phyloP scores from a whole-genome alignment of 345 rosid genomes.

The Lepidium didymum region DNA sequence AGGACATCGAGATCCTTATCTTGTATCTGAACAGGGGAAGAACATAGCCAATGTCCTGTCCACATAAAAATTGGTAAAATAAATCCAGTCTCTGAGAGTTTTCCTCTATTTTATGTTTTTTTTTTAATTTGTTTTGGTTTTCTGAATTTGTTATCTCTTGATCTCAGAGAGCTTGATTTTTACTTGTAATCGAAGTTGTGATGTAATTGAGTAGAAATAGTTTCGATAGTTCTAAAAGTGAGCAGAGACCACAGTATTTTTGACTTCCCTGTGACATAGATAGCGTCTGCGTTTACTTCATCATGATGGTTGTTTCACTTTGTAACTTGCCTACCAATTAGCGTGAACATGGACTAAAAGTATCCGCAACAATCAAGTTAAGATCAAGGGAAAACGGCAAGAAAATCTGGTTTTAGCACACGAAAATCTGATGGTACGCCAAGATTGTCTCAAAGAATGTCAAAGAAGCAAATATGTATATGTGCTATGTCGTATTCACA shows the following conservation, averaged over 20 bases:
- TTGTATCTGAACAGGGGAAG: constrained; percentile 35
- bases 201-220: constrained; percentile 20
- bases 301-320: constrained; percentile 1
- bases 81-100: not conserved
- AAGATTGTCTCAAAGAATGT: constrained; percentile 20
- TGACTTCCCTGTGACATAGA: not conserved
- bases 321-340: not conserved
- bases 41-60: constrained; percentile 27
- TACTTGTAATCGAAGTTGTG: constrained; percentile 15
- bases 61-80: constrained; percentile 2
- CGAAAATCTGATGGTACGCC: constrained; percentile 16
- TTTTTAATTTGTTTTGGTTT: not conserved
- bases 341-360: not conserved
- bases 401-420: constrained; percentile 17
- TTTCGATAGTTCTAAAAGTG: not conserved
- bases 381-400: not conserved
- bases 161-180: constrained; percentile 11
- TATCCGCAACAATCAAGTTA: constrained; percentile 3
- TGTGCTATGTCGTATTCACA: constrained; percentile 17
- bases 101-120: not conserved
- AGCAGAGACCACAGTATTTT: not conserved
- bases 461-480: constrained; percentile 15
- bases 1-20: constrained; percentile 27
- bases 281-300: not conserved
- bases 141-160: not conserved